These are phyloP conservation scores for Penicillium herquei DNA, from an alignment of 495 filamentous ascomycete species.

Conservation along the genomic window DNA sequence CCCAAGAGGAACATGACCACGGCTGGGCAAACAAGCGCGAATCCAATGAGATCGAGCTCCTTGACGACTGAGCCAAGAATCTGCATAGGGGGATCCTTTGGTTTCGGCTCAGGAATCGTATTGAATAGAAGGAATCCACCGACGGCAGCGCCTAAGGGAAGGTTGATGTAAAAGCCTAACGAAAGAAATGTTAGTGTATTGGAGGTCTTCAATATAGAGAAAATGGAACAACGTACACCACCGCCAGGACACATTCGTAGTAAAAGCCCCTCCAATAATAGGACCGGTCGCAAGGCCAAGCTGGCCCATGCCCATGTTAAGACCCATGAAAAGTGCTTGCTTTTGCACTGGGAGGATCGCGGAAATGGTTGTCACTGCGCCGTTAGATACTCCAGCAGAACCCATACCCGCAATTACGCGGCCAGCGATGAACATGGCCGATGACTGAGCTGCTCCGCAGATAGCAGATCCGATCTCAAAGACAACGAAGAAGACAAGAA, in stretches of 20 bases:
- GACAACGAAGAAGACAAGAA: conserved; percentile 29
- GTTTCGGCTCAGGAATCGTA: conserved; percentile 16
- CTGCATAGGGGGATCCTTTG: neutral
- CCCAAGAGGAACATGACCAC: conserved; percentile 64
- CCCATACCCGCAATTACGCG: conserved; percentile 76
- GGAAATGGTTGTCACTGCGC: conserved; percentile 19
- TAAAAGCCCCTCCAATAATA: conserved; percentile 32
- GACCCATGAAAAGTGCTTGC: conserved; percentile 21
- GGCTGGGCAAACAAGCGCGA: conserved; percentile 26
- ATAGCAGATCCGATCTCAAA: conserved; percentile 74
- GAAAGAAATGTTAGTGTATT: neutral
- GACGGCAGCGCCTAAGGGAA: conserved; percentile 58
- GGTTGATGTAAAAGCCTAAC: conserved; percentile 39
- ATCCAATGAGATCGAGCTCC: conserved; percentile 16
- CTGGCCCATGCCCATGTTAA: conserved; percentile 24
- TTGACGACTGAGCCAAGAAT: conserved; percentile 11
- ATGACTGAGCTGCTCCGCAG: conserved; percentile 70
- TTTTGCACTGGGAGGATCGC: conserved; percentile 15
- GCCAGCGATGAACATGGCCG: conserved; percentile 69
- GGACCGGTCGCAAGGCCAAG: conserved; percentile 28
- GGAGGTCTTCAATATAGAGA: neutral
- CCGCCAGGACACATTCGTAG: conserved; percentile 29
- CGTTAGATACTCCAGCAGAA: conserved; percentile 52
- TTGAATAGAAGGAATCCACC: conserved; percentile 47
- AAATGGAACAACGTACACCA: conserved; percentile 25